These are phyloP conservation scores for Aspergillus olivimuriae DNA, from an alignment of 495 filamentous ascomycete species.

Conservation along the genomic window DNA sequence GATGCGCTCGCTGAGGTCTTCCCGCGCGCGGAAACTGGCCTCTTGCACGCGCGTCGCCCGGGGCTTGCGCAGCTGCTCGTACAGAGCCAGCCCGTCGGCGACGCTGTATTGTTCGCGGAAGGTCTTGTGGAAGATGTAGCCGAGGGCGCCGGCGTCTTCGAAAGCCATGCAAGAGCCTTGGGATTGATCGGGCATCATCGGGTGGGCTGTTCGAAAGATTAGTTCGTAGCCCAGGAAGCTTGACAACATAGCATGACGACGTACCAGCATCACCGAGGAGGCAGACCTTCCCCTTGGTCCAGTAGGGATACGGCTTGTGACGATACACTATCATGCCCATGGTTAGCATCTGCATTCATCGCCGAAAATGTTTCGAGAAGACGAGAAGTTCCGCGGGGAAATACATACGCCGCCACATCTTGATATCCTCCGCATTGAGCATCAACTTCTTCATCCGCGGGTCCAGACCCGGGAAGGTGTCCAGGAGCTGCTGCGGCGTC, in stretches of 20 bases:
- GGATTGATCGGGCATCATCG: slow-evolving; percentile 44
- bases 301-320: slow-evolving; percentile 24
- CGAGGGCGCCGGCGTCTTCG: slow-evolving; percentile 33
- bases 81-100: slow-evolving; percentile 23
- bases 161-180: slow-evolving; percentile 36
- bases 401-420: slow-evolving; percentile 24
- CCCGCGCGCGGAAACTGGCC: slow-evolving; percentile 24
- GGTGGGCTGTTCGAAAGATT: too few species aligned
- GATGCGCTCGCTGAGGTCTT: slow-evolving; percentile 26
- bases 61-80: slow-evolving; percentile 34
- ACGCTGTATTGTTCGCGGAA: slow-evolving; percentile 22
- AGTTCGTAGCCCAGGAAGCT: too few species aligned
- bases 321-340: slow-evolving; percentile 24
- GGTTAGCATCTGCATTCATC: too few species aligned
- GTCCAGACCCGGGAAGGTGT: slow-evolving; percentile 21
- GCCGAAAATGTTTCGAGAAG: background rate
- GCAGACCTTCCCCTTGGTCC: slow-evolving; percentile 20
- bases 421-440: slow-evolving; percentile 23
- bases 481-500: slow-evolving; percentile 19
- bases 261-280: slow-evolving; percentile 24
- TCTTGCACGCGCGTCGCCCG: slow-evolving; percentile 35
- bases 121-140: slow-evolving; percentile 26
- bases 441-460: slow-evolving; percentile 19
- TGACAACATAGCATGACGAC: background rate
- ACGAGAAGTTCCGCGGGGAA: background rate